Base-by-base conservation (phyloP, 495 filamentous ascomycete species). In the Lophiostoma macrostomum region DNA sequence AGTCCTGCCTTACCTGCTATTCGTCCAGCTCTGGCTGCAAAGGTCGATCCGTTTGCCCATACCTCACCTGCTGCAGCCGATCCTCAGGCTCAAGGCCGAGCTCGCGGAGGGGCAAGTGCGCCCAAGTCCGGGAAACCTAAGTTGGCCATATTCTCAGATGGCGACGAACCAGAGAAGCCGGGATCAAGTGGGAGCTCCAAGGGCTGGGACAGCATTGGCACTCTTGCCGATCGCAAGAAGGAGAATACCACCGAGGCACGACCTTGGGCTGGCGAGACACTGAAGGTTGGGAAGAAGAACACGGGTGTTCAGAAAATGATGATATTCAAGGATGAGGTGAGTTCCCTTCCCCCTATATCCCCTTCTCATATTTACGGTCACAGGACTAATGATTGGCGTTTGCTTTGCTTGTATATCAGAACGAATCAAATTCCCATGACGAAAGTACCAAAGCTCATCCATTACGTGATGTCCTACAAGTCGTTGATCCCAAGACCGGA, bases 251-350 rank as follows among this genome's bases (percentile, higher is more conserved):
- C 91, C 61, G 90, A 91, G 69, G 79, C 90, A 14, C 89, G 83
- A 69, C 90, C 91, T 14, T 96, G 90, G 91, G 85, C 76, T 16
- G 93, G 93, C 25, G 90, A 96, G 73, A 95, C 85, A 28, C 69
- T 97, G 71, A 90, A 93, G 70, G 84, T 82, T 14, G 87, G 86
- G 14, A 93, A 87, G 64, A 90, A 87, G 67, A 79, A 84, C 63
- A 80, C 71, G 50, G 84, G 80, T 37, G 77, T 75, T 27, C 77
- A 87, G 41, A 98, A 96, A 74, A 81, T 98, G 81, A 74, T 84
- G 63, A 80, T 97, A 16, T 98, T 96, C 77, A 90, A 90, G 74
- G 93, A 98, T 76, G 79, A 86, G 87, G 93, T 97, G 83, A 82
- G 91, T 80, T 45, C 7, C 20, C 32, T 59, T 55, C 53, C 50